Evolutionary conservation across 139 green algal genomes (phyloP), one percentile per base, ranked within the genome.

Genomic region (Chlamydomonas asymmetrica): DNA sequence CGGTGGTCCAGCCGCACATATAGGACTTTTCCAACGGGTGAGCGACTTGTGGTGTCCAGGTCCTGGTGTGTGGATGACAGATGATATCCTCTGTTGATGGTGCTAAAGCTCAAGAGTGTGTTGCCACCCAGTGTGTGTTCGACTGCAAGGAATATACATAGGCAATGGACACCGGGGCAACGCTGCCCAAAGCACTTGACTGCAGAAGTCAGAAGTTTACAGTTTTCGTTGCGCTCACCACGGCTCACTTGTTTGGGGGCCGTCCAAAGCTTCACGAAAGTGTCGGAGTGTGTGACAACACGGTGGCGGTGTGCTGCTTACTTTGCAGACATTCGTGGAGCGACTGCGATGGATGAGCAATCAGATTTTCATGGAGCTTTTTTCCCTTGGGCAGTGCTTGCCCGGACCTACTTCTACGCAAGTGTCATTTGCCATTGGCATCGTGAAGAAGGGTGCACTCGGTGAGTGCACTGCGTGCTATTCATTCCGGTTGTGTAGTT

Each of bases 331-430:
- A 0, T 90, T 97, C 63, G 90, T 97, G 34, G 84, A 94, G 56
- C 89, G 82, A 65, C 78, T 92, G 39, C 79, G 74, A n/a, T 98
- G 94, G 94, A 85, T 95, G 79, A 91, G 74, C 49, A 52, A 81
- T 18, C 52, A 81, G 0, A 81, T 96, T 9, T 98, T 96, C 71
- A 85, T 89, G 35, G 95, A 98, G 87, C 87, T 98, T 29, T 90
- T 98, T 34, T 89, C 92, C 34, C 82, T 98, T 69, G 88, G 88
- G 1, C 89, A 96, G 78, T 96, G 90, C 83, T 78, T 98, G 69
- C 94, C 94, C 0, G 95, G 95, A 3, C 95, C 95, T 52, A 94
- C 93, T 23, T 94, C 86, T 49, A 98, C 94, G 2, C 88, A 94
- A 73, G 75, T 94, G 23, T 94, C 90, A 23, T 96, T 97, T 61